phyloP scores from a whole-genome alignment of 2,329 filamentous ascomycete genomes.

The Dactylellina cionopaga region DNA sequence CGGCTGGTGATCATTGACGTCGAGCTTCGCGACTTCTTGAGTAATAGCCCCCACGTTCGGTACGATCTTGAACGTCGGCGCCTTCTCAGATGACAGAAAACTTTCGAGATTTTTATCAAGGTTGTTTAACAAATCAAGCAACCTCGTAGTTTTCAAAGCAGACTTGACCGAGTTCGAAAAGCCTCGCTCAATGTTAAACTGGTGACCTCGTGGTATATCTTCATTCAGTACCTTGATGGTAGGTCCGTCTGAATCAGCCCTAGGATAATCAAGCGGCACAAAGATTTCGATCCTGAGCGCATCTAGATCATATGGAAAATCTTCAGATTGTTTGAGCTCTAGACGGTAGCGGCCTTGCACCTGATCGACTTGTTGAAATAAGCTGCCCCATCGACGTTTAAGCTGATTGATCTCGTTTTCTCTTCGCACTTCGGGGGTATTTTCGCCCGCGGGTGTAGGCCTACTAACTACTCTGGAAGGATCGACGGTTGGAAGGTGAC shows the following conservation, averaged over 20 bases:
- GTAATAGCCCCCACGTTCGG: conserved; percentile 38
- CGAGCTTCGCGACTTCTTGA: conserved; percentile 19
- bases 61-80: conserved; percentile 54
- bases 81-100: conserved; percentile 53
- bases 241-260: conserved; percentile 28
- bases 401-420: conserved; percentile 53
- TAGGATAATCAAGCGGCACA: conserved; percentile 37
- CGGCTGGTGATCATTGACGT: conserved; percentile 31
- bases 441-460: conserved; percentile 42
- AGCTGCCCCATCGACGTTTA: conserved; percentile 48
- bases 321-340: conserved; percentile 47
- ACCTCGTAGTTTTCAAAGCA: conserved; percentile 42
- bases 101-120: conserved; percentile 53
- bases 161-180: conserved; percentile 49
- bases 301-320: conserved; percentile 54
- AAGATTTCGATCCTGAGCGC: conserved; percentile 45
- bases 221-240: conserved; percentile 53
- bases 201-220: conserved; percentile 53
- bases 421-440: conserved; percentile 48
- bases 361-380: conserved; percentile 44
- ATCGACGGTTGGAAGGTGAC: conserved; percentile 41
- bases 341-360: conserved; percentile 35
- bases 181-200: conserved; percentile 54
- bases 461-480: conserved; percentile 43
- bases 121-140: conserved; percentile 54